phyloP scores from a whole-genome alignment of 148 eudicot species.

The Chenopodium suecicum region DNA sequence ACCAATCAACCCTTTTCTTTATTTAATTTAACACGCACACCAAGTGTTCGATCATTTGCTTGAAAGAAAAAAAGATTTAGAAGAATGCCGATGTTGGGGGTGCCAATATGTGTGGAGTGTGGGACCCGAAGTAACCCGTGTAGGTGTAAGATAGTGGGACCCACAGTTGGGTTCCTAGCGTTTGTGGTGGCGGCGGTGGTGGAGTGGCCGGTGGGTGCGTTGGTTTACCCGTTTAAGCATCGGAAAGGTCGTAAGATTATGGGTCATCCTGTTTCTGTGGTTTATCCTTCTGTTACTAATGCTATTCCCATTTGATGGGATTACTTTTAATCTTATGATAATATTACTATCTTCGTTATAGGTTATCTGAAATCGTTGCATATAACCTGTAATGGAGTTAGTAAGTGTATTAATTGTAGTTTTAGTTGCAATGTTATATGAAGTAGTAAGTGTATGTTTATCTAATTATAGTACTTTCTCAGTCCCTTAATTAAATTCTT shows the following conservation, averaged over 20 bases:
- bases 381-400: no score
- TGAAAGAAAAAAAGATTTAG: neutral
- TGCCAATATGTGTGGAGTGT: constrained; percentile 70
- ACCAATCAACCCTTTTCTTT: neutral
- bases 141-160: constrained; percentile 82
- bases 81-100: constrained; percentile 31
- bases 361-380: no score
- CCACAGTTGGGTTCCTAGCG: constrained; percentile 73
- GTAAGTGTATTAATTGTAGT: no score
- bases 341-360: no score
- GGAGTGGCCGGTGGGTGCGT: constrained; percentile 82
- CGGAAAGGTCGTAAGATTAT: constrained; percentile 70
- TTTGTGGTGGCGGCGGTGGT: constrained; percentile 67
- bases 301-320: constrained; percentile 56
- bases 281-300: constrained; percentile 54
- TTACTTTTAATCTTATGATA: no score
- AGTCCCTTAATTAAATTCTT: no score
- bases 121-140: constrained; percentile 68
- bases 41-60: constrained; percentile 8
- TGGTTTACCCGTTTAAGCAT: constrained; percentile 62
- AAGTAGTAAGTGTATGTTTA: no score
- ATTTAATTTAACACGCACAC: neutral
- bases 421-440: no score
- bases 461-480: no score
- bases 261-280: constrained; percentile 71